Percentiles rank a stretch among this genome's conserved stretches.
Evolutionary conservation across 2,329 filamentous ascomycete genomes (phyloP).

Genomic region (Ophiostoma novo-ulmi): DNA sequence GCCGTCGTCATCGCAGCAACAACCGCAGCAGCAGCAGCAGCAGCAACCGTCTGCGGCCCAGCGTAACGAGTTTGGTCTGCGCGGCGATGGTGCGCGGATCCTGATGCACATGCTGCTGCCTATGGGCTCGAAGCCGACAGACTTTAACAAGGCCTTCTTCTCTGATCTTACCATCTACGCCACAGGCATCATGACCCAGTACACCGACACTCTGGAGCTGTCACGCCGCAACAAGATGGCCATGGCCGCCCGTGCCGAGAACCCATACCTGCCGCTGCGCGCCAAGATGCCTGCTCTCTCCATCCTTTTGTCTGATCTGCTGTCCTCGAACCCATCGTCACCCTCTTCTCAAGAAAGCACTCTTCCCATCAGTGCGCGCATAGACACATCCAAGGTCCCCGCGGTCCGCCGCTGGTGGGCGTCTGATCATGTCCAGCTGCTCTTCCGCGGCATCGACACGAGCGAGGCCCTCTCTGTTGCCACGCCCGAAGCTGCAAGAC

Average conservation of each 20-base stretch:
- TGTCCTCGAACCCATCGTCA: slow-evolving; percentile 23
- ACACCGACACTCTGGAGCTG: slow-evolving; percentile 46
- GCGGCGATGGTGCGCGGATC: slow-evolving; percentile 25
- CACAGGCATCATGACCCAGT: slow-evolving; percentile 48
- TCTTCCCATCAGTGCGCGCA: neutral
- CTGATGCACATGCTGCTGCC: slow-evolving; percentile 26
- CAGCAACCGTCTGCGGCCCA: neutral
- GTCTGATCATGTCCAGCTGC: slow-evolving; percentile 53
- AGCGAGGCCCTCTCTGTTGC: slow-evolving; percentile 27
- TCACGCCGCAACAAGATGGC: slow-evolving; percentile 43
- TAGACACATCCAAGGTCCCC: neutral
- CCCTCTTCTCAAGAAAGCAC: neutral
- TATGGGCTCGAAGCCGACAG: slow-evolving; percentile 38
- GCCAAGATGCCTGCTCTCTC: slow-evolving; percentile 46
- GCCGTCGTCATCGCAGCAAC: slow-evolving; percentile 23
- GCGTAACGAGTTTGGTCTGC: slow-evolving; percentile 7
- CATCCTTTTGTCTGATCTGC: slow-evolving; percentile 45
- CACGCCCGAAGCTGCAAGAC: slow-evolving; percentile 11
- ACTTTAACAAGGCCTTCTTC: slow-evolving; percentile 49
- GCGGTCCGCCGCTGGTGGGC: slow-evolving; percentile 46
- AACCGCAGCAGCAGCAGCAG: slow-evolving; percentile 24
- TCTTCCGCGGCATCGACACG: slow-evolving; percentile 47
- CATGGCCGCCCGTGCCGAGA: slow-evolving; percentile 33
- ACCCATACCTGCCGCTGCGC: slow-evolving; percentile 40
- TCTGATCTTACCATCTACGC: slow-evolving; percentile 47